These are phyloP conservation scores for Nosema granulosis DNA, from an alignment of 371 early-diverging fungal genomes.

Conservation along the genomic window DNA sequence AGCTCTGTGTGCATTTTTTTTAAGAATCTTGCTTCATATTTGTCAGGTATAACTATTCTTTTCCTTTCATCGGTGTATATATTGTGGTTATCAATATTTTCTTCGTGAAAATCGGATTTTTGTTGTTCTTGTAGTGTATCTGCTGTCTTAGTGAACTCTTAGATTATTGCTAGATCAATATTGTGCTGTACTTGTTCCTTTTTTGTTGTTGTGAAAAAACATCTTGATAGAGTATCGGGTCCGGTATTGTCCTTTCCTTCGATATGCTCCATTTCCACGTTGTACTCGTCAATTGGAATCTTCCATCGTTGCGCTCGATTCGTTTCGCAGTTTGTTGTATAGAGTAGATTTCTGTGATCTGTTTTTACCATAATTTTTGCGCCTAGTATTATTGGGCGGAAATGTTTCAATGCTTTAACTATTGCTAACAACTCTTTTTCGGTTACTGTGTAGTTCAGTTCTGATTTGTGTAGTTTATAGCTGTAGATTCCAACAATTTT, in stretches of 20 bases:
- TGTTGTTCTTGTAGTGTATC: too few relatives aligned
- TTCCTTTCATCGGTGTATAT: too few relatives aligned
- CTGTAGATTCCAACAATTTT: slow-evolving; percentile 8
- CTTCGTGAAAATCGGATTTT: too few relatives aligned
- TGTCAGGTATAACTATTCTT: too few relatives aligned
- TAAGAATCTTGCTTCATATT: too few relatives aligned
- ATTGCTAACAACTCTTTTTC: slow-evolving; percentile 36
- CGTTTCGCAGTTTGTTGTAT: background rate
- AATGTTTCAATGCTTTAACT: background rate
- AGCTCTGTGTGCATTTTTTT: too few relatives aligned
- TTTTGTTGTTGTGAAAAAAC: background rate
- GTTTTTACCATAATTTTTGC: slow-evolving; percentile 22
- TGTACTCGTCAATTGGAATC: slow-evolving; percentile 7
- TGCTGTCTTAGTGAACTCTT: too few relatives aligned
- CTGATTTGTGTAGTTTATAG: background rate
- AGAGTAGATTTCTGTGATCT: slow-evolving; percentile 15
- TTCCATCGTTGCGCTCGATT: slow-evolving; percentile 31
- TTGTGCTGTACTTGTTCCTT: too few relatives aligned
- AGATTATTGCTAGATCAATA: too few relatives aligned
- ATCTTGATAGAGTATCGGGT: background rate
- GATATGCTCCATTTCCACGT: slow-evolving; percentile 13
- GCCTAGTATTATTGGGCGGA: background rate
- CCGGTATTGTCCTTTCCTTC: background rate
- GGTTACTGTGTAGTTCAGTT: slow-evolving; percentile 32
- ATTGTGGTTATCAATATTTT: too few relatives aligned